phyloP scores from a whole-genome alignment of 345 rosid genomes.

The Dipteronia sinensis region DNA sequence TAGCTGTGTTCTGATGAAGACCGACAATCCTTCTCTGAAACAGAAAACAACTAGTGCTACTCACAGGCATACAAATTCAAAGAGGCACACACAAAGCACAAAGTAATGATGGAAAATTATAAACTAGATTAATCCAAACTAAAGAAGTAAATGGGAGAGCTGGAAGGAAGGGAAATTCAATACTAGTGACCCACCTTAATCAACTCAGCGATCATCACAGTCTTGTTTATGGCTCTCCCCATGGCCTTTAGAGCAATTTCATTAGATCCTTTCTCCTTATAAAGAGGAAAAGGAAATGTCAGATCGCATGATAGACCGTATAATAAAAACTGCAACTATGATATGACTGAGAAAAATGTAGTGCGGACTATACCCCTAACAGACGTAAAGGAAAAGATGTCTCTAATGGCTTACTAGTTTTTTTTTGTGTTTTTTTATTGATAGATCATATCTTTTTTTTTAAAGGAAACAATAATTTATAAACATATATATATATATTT shows the following conservation, averaged over 20 bases:
- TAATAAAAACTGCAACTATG: background rate
- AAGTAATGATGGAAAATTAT: background rate
- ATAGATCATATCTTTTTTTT: background rate
- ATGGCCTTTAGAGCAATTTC: constrained; percentile 37
- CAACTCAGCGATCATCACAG: constrained; percentile 43
- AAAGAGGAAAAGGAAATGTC: background rate
- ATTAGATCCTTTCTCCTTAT: constrained; percentile 36
- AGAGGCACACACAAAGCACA: background rate
- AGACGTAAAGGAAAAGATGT: background rate
- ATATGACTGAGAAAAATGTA: background rate
- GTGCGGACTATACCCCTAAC: background rate
- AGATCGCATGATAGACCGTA: background rate
- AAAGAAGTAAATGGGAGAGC: background rate
- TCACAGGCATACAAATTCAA: background rate
- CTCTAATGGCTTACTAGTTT: background rate
- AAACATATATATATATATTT: no score
- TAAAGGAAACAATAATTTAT: no score
- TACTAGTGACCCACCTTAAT: constrained; percentile 24
- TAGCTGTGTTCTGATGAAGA: constrained; percentile 35
- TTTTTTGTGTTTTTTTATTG: background rate
- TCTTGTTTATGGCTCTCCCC: constrained; percentile 45
- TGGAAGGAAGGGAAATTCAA: background rate
- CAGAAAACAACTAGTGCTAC: background rate
- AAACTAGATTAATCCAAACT: background rate
- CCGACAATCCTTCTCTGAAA: constrained; percentile 35